phyloP scores from a whole-genome alignment of 805 yeast species.

The Candida maesae region DNA sequence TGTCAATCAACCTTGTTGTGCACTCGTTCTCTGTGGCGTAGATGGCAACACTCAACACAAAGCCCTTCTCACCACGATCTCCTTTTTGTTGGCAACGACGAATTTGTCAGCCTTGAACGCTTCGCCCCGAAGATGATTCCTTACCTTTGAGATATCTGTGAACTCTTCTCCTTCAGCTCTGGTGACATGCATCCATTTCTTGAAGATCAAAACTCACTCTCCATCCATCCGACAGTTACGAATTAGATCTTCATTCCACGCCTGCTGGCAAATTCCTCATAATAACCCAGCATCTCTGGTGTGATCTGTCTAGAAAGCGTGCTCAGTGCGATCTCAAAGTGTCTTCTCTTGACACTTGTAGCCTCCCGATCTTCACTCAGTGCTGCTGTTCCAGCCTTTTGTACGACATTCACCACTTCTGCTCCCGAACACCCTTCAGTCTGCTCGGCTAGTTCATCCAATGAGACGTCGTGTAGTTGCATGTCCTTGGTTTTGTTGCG shows the following conservation, averaged over 20 bases:
- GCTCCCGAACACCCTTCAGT: conserved; percentile 98
- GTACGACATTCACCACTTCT: conserved; percentile 86
- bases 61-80: no score
- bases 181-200: no score
- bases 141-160: no score
- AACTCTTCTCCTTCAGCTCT: no score
- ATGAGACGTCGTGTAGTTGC: conserved; percentile 46
- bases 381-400: conserved; percentile 94
- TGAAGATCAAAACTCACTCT: no score
- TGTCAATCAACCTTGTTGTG: no score
- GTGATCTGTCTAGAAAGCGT: conserved; percentile 80
- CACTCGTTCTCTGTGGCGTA: no score
- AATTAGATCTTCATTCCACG: conserved; percentile 33
- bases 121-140: no score
- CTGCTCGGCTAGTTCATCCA: conserved; percentile 49
- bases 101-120: no score
- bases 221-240: no score
- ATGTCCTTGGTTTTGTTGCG: conserved; percentile 66
- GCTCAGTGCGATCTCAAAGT: conserved; percentile 66
- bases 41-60: no score
- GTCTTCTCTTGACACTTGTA: conserved; percentile 49
- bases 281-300: conserved; percentile 77
- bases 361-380: conserved; percentile 72
- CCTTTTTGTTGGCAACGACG: no score
- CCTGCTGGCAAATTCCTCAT: conserved; percentile 44